These are phyloP conservation scores for Mortierella alpina DNA, from an alignment of 192 early-diverging fungal genomes.

Conservation along the genomic window DNA sequence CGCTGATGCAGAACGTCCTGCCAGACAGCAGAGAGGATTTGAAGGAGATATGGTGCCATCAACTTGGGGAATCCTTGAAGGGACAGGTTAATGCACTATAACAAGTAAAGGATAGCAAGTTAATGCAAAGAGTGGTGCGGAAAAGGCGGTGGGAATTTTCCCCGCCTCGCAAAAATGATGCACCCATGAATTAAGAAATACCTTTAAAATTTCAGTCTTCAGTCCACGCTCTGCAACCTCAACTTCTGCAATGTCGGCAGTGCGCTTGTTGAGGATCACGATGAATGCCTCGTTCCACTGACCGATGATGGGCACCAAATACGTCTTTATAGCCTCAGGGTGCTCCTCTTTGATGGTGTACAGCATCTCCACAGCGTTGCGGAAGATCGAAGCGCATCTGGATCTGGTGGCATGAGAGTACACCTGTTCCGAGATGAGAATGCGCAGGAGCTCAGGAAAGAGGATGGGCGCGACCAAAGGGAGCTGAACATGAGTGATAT, in stretches of 20 bases:
- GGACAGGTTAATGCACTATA: slow-evolving; percentile 69
- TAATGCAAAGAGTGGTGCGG: no score
- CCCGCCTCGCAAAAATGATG: no score
- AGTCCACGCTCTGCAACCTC: slow-evolving; percentile 71
- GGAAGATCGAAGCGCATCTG: slow-evolving; percentile 84
- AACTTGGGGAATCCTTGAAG: slow-evolving; percentile 74
- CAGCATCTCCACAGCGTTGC: slow-evolving; percentile 87
- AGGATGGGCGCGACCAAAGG: slow-evolving; percentile 83
- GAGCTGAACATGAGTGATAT: slow-evolving; percentile 90
- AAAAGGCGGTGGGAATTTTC: neutral
- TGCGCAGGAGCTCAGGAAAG: slow-evolving; percentile 85
- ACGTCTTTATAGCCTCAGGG: slow-evolving; percentile 73
- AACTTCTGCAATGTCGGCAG: slow-evolving; percentile 51
- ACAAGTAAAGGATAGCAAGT: neutral
- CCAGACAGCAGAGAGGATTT: slow-evolving; percentile 78
- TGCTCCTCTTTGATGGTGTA: slow-evolving; percentile 83
- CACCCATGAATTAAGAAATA: slow-evolving; percentile 20
- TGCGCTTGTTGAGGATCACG: slow-evolving; percentile 68
- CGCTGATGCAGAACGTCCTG: slow-evolving; percentile 70
- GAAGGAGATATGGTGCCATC: slow-evolving; percentile 58
- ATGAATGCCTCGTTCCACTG: slow-evolving; percentile 83
- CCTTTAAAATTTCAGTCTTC: slow-evolving; percentile 80
- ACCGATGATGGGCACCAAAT: slow-evolving; percentile 79
- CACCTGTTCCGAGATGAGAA: slow-evolving; percentile 70
- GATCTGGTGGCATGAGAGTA: slow-evolving; percentile 76